A percentile compares a stretch with the other conserved stretches of the same genome.
These are phyloP conservation scores for Pseudogymnoascus sp. DNA, from an alignment of 2,329 filamentous ascomycete genomes.

Conservation along the genomic window DNA sequence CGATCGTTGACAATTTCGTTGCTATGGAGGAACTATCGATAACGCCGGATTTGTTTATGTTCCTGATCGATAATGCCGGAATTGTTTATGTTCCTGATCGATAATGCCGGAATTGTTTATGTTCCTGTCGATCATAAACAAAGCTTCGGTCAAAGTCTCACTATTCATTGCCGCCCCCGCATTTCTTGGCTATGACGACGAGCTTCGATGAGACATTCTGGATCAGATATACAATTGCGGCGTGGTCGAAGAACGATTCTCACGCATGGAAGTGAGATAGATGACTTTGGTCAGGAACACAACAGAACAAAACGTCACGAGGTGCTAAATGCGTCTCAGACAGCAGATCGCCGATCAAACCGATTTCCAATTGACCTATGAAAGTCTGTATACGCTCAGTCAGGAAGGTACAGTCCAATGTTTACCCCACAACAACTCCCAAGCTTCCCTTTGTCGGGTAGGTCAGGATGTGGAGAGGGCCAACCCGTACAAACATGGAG, in stretches of 20 bases:
- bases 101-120: slow-evolving; percentile 3
- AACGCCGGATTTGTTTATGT: slow-evolving; percentile 3
- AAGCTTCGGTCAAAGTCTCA: neutral
- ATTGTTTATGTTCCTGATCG: neutral
- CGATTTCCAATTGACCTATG: neutral
- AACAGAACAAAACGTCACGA: neutral
- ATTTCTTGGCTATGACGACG: slow-evolving; percentile 1
- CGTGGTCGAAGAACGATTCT: neutral
- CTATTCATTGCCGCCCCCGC: neutral
- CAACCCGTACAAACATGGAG: neutral
- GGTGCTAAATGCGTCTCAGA: neutral
- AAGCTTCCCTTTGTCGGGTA: neutral
- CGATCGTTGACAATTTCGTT: neutral
- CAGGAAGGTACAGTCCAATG: slow-evolving; percentile 1
- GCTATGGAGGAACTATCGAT: neutral
- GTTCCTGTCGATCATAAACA: neutral
- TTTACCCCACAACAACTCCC: neutral
- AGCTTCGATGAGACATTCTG: neutral
- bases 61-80: neutral
- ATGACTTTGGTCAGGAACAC: neutral
- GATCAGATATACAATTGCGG: neutral
- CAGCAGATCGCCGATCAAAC: neutral
- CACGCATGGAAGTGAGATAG: slow-evolving; percentile 1
- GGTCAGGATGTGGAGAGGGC: neutral
- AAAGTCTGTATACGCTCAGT: neutral